phyloP scores from a whole-genome alignment of 768 basidiomycete species.

The Gloeophyllum trabeum region DNA sequence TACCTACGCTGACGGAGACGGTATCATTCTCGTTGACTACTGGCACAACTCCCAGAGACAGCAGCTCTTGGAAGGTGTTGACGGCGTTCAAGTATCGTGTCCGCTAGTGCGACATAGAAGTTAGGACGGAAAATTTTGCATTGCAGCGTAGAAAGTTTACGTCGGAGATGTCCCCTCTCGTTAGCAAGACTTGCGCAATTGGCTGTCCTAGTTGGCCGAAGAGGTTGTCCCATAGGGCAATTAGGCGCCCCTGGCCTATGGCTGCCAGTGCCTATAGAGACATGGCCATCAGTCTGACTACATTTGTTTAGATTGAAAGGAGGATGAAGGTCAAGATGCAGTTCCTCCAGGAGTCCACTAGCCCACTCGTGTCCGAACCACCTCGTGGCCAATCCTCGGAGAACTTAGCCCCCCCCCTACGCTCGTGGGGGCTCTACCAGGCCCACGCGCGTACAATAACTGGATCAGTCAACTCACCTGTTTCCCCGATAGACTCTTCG shows the following conservation, averaged over 20 bases:
- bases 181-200: constrained; percentile 90
- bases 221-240: constrained; percentile 94
- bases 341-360: neutral
- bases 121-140: constrained; percentile 1
- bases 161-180: constrained; percentile 94
- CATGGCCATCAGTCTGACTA: neutral
- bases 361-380: no score
- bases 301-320: neutral
- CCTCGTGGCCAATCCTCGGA: no score
- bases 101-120: constrained; percentile 35
- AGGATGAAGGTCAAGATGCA: neutral
- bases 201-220: constrained; percentile 92
- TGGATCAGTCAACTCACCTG: constrained; percentile 48
- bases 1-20: constrained; percentile 86
- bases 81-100: constrained; percentile 95
- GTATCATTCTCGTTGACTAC: constrained; percentile 99
- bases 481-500: constrained; percentile 82
- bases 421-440: no score
- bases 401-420: no score
- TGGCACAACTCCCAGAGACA: constrained; percentile 91
- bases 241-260: constrained; percentile 92
- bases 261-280: constrained; percentile 86
- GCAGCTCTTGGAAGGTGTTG: constrained; percentile 85
- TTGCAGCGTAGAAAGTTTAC: constrained; percentile 30
- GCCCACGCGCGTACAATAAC: neutral